Percentiles rank a stretch among this genome's conserved stretches.
Evolutionary conservation across 768 basidiomycete genomes (phyloP).

Genomic region (Mycena vitilis): DNA sequence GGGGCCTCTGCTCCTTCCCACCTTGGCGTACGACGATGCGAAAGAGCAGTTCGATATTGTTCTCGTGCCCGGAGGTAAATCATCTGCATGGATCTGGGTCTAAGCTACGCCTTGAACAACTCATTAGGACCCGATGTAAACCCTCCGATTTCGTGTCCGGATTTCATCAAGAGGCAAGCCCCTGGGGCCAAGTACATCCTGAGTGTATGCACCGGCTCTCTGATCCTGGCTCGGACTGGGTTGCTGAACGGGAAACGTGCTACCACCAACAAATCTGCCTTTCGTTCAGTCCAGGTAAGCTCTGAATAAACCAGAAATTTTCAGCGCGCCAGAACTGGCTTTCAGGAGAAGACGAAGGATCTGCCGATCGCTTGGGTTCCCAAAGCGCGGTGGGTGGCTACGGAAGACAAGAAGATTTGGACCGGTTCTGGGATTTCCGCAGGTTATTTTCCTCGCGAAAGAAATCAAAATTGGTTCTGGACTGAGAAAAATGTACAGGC

Average conservation of each 20-base stretch:
- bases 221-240: slow-evolving; percentile 48
- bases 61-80: slow-evolving; percentile 44
- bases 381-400: slow-evolving; percentile 51
- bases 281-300: slow-evolving; percentile 42
- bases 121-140: slow-evolving; percentile 26
- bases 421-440: slow-evolving; percentile 52
- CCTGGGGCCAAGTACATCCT: slow-evolving; percentile 48
- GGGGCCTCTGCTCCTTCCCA: slow-evolving; percentile 37
- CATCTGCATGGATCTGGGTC: background rate
- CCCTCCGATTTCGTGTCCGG: slow-evolving; percentile 26
- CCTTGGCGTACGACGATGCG: slow-evolving; percentile 40
- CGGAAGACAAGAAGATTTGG: slow-evolving; percentile 52
- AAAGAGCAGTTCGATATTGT: slow-evolving; percentile 45
- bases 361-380: slow-evolving; percentile 48
- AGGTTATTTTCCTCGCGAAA: slow-evolving; percentile 38
- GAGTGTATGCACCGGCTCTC: slow-evolving; percentile 49
- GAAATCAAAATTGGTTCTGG: slow-evolving; percentile 17
- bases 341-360: slow-evolving; percentile 40
- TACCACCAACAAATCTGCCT: slow-evolving; percentile 51
- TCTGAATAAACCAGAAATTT: background rate
- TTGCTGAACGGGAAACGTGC: slow-evolving; percentile 48
- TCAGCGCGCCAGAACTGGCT: background rate
- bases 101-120: background rate
- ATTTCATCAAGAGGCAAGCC: slow-evolving; percentile 43
- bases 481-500: slow-evolving; percentile 39